phyloP scores from a whole-genome alignment of 148 eudicot genomes.

The Fagopyrum esculentum region DNA sequence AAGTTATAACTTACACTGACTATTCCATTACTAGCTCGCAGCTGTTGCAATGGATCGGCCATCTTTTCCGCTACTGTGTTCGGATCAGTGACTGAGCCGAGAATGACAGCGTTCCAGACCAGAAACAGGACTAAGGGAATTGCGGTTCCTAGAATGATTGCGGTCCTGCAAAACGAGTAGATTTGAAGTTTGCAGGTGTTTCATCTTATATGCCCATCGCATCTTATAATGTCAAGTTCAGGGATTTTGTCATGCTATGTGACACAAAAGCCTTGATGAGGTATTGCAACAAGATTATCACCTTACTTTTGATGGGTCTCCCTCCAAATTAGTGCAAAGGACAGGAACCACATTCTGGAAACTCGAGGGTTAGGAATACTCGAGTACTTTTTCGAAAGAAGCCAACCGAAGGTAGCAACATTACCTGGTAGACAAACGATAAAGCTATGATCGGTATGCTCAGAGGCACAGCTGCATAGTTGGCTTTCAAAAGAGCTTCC shows the following conservation, averaged over 20 bases:
- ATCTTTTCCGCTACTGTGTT: slow-evolving; percentile 40
- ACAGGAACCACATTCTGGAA: slow-evolving; percentile 95
- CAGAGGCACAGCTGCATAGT: slow-evolving; percentile 72
- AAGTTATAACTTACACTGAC: slow-evolving; percentile 53
- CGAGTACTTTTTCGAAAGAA: background rate
- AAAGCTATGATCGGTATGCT: slow-evolving; percentile 87
- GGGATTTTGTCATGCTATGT: background rate
- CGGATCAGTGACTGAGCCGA: slow-evolving; percentile 49
- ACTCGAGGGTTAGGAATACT: background rate
- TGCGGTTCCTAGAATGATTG: slow-evolving; percentile 74
- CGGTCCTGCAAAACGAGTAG: slow-evolving; percentile 42
- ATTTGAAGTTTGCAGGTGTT: background rate
- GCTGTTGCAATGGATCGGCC: slow-evolving; percentile 62
- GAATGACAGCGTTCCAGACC: slow-evolving; percentile 91
- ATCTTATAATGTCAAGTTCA: background rate
- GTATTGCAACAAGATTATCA: slow-evolving; percentile 25
- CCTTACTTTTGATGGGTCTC: slow-evolving; percentile 84
- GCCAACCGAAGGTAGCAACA: background rate
- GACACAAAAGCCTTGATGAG: background rate
- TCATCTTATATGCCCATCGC: background rate
- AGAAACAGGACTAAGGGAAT: slow-evolving; percentile 76
- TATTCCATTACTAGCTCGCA: slow-evolving; percentile 59
- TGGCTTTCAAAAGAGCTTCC: slow-evolving; percentile 82
- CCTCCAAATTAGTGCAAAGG: slow-evolving; percentile 88
- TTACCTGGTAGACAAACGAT: slow-evolving; percentile 91